These are phyloP conservation scores for Rauvolfia tetraphylla DNA, from an alignment of 257 asterid species.

Conservation along the genomic window DNA sequence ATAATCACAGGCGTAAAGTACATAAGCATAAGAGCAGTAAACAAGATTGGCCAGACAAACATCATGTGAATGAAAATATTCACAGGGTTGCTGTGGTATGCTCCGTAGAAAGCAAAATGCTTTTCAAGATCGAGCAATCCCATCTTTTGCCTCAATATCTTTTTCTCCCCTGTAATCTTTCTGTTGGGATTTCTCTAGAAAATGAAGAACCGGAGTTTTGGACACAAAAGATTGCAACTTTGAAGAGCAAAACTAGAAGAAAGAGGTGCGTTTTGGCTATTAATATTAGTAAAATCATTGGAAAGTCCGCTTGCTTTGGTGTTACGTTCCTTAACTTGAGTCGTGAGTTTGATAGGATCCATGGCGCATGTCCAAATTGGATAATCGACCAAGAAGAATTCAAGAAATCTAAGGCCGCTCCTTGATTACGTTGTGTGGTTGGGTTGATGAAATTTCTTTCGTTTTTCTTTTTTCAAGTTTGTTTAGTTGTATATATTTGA, in stretches of 20 bases:
- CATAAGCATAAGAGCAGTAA: constrained; percentile 52
- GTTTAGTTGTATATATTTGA: no score
- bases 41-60: constrained; percentile 87
- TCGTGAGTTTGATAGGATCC: no score
- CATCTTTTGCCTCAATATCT: constrained; percentile 27
- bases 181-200: background rate
- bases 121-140: constrained; percentile 83
- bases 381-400: no score
- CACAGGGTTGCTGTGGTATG: constrained; percentile 80
- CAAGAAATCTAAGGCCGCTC: no score
- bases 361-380: no score
- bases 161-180: background rate
- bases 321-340: no score
- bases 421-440: no score
- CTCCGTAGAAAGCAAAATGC: constrained; percentile 89
- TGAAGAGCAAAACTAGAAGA: background rate
- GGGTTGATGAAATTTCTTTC: no score
- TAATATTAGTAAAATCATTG: no score
- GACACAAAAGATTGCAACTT: background rate
- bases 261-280: background rate
- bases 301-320: no score
- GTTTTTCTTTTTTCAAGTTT: no score
- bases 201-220: background rate
- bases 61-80: constrained; percentile 68
- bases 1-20: constrained; percentile 66